These are phyloP conservation scores for Aspergillus sp. DNA, from an alignment of 2,329 filamentous ascomycete species.

Conservation along the genomic window DNA sequence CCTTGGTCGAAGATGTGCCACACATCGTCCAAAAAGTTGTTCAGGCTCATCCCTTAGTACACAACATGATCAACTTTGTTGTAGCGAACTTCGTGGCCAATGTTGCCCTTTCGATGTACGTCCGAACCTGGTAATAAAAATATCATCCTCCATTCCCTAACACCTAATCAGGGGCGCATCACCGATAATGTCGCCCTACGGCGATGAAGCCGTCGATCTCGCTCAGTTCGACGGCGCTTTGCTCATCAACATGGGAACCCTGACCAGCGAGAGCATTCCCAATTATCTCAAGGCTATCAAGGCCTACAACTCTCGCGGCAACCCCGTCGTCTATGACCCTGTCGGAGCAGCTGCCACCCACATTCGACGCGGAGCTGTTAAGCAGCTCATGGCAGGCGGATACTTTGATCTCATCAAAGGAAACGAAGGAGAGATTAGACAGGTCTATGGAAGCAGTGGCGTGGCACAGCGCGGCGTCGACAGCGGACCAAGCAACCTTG, in stretches of 20 bases:
- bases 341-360: slow-evolving; percentile 84
- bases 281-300: slow-evolving; percentile 72
- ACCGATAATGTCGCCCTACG: slow-evolving; percentile 92
- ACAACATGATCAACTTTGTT: slow-evolving; percentile 97
- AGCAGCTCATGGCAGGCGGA: slow-evolving; percentile 67
- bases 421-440: slow-evolving; percentile 83
- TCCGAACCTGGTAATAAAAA: neutral
- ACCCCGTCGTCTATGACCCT: slow-evolving; percentile 81
- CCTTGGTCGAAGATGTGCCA: slow-evolving; percentile 38
- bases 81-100: slow-evolving; percentile 96
- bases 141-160: neutral
- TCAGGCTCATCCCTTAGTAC: slow-evolving; percentile 68
- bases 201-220: slow-evolving; percentile 78
- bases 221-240: slow-evolving; percentile 72
- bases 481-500: slow-evolving; percentile 59
- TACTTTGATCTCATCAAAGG: slow-evolving; percentile 90
- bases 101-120: slow-evolving; percentile 71
- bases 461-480: slow-evolving; percentile 82
- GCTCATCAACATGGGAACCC: slow-evolving; percentile 93
- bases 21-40: slow-evolving; percentile 62
- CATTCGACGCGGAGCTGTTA: slow-evolving; percentile 69
- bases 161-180: slow-evolving; percentile 62
- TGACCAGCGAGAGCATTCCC: slow-evolving; percentile 69
- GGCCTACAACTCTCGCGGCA: slow-evolving; percentile 76
- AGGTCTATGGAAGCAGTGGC: slow-evolving; percentile 61